Conservation (phyloP, 768 basidiomycete genomes). For the Rossbeevera mucosa region DNA sequence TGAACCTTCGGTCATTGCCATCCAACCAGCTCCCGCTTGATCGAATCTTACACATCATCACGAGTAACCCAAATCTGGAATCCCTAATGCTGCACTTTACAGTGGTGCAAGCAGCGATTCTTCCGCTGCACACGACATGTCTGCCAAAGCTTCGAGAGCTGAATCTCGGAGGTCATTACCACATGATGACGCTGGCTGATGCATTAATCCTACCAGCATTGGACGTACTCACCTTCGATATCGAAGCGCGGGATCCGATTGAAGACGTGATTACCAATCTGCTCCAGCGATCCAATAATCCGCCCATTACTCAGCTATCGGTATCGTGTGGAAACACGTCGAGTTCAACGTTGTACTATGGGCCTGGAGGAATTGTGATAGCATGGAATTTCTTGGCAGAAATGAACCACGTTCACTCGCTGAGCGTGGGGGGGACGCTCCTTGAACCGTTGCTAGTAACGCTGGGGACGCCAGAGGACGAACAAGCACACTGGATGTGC, state of each 20-base stretch:
- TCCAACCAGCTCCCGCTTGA: slow-evolving; percentile 61
- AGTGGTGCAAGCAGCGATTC: slow-evolving; percentile 54
- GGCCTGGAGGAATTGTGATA: slow-evolving; percentile 52
- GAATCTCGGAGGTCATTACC: slow-evolving; percentile 62
- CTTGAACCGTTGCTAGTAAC: slow-evolving; percentile 59
- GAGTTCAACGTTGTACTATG: slow-evolving; percentile 50
- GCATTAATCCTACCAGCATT: slow-evolving; percentile 55
- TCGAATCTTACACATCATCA: slow-evolving; percentile 61
- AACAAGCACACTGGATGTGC: slow-evolving; percentile 55
- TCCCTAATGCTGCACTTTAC: slow-evolving; percentile 58
- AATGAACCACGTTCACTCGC: slow-evolving; percentile 50
- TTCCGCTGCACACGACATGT: slow-evolving; percentile 53
- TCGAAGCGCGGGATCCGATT: slow-evolving; percentile 70
- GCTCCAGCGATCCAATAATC: slow-evolving; percentile 54
- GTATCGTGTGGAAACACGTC: slow-evolving; percentile 51
- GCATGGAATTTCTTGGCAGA: slow-evolving; percentile 67
- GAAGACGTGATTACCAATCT: slow-evolving; percentile 66
- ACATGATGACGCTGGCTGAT: slow-evolving; percentile 58
- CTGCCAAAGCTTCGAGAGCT: slow-evolving; percentile 53
- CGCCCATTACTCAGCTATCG: slow-evolving; percentile 54
- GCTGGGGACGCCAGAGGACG: slow-evolving; percentile 59
- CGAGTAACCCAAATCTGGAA: slow-evolving; percentile 53
- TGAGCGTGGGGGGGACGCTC: slow-evolving; percentile 61
- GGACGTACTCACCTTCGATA: slow-evolving; percentile 58
- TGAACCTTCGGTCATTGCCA: slow-evolving; percentile 64